Evolutionary conservation across 1,284 basidiomycete genomes (phyloP), one percentile per base, ranked within the genome.

Genomic region (Sanghuangporus sanghuang): DNA sequence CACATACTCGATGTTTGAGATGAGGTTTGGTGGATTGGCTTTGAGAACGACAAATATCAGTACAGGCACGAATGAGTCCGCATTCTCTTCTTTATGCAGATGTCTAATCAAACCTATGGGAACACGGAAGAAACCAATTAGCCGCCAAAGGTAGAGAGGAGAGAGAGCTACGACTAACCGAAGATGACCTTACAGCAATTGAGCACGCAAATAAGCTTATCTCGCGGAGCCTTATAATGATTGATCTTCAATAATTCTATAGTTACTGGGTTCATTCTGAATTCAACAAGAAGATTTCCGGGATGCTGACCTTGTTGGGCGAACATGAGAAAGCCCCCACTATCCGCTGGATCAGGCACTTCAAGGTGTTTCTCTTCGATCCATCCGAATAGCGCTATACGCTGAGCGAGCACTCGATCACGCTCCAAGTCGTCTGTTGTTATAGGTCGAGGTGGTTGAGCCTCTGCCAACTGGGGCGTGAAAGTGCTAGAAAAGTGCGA

Each of bases 121-220:
- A 18, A 46, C 18, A 6, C 42, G 18, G 11, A 46, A 11, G 56
- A 67, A 56, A 54, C 56, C 46, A 52, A 9, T 39, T 23, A 60
- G 56, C 2, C 32, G 48, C 48, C n/a, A 60, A 50, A 63, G 59
- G 57, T 57, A 52, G 62, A 38, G 57, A 55, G n/a, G n/a, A 52
- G 62, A 65, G 38, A 16, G 21, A 38, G 27, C 40, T 52, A 63
- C 18, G 64, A 73, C 87, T 67, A 69, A 94, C 96, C 96, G 74
- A 98, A 99, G 72, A 99, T 98, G 76, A 99, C 95, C 80, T 99
- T 99, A 86, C 96, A 99, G 77, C 89, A 93, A 73, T 99, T 99
- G 56, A 99, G 79, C 55, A 99, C 92, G 77, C 97, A 99, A 66
- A 99, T 99, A 66, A 98, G 81, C 78, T 99, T 99, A 77, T 99